Evolutionary conservation across 306 rosid genomes (phyloP).

Genomic region (Cucumis cinereus): DNA sequence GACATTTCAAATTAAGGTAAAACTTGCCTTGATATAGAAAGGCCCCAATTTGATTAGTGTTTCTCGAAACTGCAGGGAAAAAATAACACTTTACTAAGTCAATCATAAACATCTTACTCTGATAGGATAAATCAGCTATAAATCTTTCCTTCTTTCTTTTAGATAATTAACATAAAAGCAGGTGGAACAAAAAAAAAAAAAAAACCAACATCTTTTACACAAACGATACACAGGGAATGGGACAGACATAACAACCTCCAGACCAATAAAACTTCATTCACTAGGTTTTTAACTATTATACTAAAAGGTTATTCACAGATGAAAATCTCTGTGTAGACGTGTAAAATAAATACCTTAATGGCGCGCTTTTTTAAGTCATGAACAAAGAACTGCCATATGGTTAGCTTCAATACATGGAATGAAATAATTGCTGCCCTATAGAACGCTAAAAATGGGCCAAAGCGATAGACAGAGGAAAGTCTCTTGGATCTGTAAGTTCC

Average conservation of each 20-base stretch:
- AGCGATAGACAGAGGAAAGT: constrained; percentile 43
- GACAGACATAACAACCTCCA: neutral
- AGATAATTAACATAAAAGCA: neutral
- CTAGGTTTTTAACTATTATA: neutral
- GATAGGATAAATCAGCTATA: neutral
- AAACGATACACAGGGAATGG: neutral
- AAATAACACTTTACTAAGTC: constrained; percentile 5
- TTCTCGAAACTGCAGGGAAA: constrained; percentile 77
- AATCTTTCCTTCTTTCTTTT: neutral
- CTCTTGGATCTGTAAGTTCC: constrained; percentile 57
- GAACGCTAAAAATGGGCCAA: constrained; percentile 79
- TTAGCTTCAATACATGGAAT: constrained; percentile 61
- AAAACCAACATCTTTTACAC: neutral
- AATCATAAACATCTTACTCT: constrained; percentile 9
- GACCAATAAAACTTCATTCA: neutral
- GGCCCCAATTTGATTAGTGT: constrained; percentile 92
- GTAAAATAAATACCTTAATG: constrained; percentile 33
- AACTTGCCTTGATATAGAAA: constrained; percentile 84
- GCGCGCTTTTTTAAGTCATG: constrained; percentile 67
- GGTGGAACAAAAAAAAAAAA: neutral
- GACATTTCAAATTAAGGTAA: constrained; percentile 2
- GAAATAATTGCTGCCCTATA: constrained; percentile 86
- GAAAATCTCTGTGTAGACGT: neutral
- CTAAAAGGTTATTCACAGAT: neutral
- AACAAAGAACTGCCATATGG: constrained; percentile 56